A percentile compares a stretch with the other conserved stretches of the same genome.
Conservation (phyloP, 306 rosid species). For the Vigna angularis region DNA sequence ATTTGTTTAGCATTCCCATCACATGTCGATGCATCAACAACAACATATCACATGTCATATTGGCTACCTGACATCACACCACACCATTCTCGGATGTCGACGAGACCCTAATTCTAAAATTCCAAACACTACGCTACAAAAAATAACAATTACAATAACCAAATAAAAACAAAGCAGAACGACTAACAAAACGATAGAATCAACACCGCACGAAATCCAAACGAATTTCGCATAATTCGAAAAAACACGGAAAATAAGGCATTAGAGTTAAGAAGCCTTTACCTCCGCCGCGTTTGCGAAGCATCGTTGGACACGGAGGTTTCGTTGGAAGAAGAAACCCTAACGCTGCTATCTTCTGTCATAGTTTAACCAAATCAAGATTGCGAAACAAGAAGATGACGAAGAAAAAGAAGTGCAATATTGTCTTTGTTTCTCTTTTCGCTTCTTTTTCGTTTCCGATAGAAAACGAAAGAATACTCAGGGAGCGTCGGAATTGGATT, state of each 20-base stretch:
- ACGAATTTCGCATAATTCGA: slow-evolving; percentile 7
- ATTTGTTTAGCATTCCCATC: slow-evolving; percentile 25
- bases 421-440: not conserved
- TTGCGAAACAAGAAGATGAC: slow-evolving; percentile 14
- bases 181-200: slow-evolving; percentile 3
- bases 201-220: not conserved
- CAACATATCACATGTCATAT: too few species aligned
- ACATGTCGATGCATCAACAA: not conserved
- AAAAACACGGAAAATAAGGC: not conserved
- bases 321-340: slow-evolving; percentile 67
- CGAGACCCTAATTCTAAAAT: slow-evolving; percentile 17
- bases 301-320: slow-evolving; percentile 50
- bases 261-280: not conserved
- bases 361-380: slow-evolving; percentile 35
- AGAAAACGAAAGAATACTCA: not conserved
- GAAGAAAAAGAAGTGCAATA: not conserved
- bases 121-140: not conserved
- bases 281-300: slow-evolving; percentile 87
- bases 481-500: not conserved
- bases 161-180: not conserved
- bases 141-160: not conserved
- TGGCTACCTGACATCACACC: not conserved
- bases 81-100: not conserved
- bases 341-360: slow-evolving; percentile 68
- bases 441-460: not conserved